Base-by-base conservation (phyloP, 1,139 yeast species). In the Magnusiomyces magnusii region DNA sequence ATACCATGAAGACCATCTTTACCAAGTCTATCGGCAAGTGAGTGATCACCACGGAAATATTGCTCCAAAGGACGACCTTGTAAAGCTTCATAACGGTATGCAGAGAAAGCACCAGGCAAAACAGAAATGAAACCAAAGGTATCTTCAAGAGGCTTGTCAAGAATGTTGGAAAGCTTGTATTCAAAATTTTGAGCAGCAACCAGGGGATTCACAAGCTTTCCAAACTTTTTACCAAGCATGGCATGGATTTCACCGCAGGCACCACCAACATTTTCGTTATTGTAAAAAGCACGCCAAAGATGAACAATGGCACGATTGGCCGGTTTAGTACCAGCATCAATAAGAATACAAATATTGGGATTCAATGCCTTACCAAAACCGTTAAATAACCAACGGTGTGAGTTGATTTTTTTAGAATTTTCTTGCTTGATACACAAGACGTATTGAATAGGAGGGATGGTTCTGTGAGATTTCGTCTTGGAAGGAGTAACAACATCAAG, bases 361-460 rank as follows among this genome's bases (percentile, higher is more conserved):
- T 90, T 86, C 63, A 93, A 77, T 51, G 86, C 78, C 41, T 93
- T 89, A 65, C 96, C 92, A 68, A 93, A 86, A 0, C 96, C 97
- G 70, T 93, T 91, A 73, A 93, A 88, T n/a, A 95, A 82, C 99
- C 99, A 93, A 71, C 98, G 83, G 71, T 93, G 99, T 0, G 97
- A 90, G 73, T 93, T 93, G 71, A 93, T 93, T 68, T 93, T 93
- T 73, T 92, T 91, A 64, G 91, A 87, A 71, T 93, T 93, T 68
- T 81, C 82, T 70, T 93, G 98, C 69, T 93, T 93, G 67, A 93
- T 75, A 66, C 97, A 91, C 69, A 93, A 86, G 57, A 92, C 75
- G 61, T 92, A 82, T 75, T 93, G 98, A n/a, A 90, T 90, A 1
- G 99, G 99, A 2, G 78, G 76, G 53, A 76, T 63, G n/a, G 63